These are phyloP conservation scores for Thoreauomyces humboldtii DNA, from an alignment of 192 early-diverging fungal species.

Conservation along the genomic window DNA sequence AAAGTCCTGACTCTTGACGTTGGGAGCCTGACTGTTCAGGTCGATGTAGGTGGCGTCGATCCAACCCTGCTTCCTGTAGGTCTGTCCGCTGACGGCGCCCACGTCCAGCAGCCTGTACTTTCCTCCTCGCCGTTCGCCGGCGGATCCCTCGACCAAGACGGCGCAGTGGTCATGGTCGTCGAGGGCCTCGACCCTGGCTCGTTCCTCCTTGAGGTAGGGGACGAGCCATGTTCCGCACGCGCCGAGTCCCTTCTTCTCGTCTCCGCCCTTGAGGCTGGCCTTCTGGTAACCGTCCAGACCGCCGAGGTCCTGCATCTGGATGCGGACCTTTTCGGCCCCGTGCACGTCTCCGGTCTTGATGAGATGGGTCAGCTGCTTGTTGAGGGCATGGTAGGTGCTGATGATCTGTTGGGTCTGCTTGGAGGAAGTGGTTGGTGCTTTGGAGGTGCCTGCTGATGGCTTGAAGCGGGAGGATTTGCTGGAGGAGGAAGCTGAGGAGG, in stretches of 20 bases:
- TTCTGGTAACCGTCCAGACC: constrained; percentile 87
- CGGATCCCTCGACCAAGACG: neutral
- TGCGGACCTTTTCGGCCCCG: constrained; percentile 3
- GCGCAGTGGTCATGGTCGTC: neutral
- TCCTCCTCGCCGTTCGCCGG: neutral
- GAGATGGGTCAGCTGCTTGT: constrained; percentile 67
- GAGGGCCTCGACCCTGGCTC: neutral
- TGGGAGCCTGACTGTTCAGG: constrained; percentile 76
- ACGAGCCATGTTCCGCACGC: constrained; percentile 78
- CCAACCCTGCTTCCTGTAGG: constrained; percentile 71
- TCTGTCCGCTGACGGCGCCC: constrained; percentile 74
- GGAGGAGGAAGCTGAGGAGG: no score
- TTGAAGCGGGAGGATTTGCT: no score
- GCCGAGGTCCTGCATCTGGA: constrained; percentile 67
- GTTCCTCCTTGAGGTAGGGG: constrained; percentile 40
- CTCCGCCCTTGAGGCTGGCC: constrained; percentile 77
- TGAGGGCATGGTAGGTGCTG: constrained; percentile 75
- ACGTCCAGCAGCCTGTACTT: constrained; percentile 75
- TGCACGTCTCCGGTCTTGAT: constrained; percentile 17
- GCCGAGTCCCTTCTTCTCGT: constrained; percentile 76
- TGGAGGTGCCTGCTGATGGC: no score
- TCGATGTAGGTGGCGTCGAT: constrained; percentile 78
- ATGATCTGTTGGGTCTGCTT: constrained; percentile 63
- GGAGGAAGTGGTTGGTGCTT: no score
- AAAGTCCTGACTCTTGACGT: constrained; percentile 80